These are phyloP conservation scores for Picea glauca DNA, from an alignment of 75 land plant species.

Conservation along the genomic window DNA sequence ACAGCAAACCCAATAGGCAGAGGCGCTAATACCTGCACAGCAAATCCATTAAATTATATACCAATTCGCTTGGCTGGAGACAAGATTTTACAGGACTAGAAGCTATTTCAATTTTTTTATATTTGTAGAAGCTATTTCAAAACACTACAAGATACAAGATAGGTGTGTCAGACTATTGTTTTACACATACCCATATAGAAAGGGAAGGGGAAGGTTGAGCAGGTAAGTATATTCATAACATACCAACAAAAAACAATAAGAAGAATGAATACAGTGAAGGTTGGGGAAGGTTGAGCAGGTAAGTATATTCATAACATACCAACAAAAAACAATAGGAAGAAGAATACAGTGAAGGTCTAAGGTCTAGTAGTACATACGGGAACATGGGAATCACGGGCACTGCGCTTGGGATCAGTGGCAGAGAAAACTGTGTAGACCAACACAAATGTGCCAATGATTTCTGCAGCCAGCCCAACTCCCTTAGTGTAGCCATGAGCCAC, in stretches of 20 bases:
- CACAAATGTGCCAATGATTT: constrained; percentile 47
- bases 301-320: not conserved
- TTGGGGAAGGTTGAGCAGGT: no score
- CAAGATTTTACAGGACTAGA: no score
- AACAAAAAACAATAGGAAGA: not conserved
- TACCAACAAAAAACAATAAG: not conserved
- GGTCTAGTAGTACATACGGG: constrained; percentile 19
- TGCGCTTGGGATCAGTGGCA: constrained; percentile 50
- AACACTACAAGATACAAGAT: no score
- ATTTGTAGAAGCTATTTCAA: no score
- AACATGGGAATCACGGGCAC: constrained; percentile 45
- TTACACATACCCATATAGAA: no score
- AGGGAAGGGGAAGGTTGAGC: no score
- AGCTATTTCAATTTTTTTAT: no score
- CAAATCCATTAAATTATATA: not conserved
- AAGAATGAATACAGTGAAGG: not conserved
- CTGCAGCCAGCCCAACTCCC: constrained; percentile 39
- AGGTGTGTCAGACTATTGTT: no score
- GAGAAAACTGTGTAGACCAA: constrained; percentile 53
- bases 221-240: not conserved
- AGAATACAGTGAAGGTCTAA: not conserved
- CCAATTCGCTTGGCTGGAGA: no score
- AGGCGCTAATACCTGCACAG: not conserved
- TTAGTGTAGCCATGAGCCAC: constrained; percentile 35
- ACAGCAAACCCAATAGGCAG: not conserved